Evolutionary conservation across 768 basidiomycete species (phyloP), one percentile per base, ranked within the genome.

Genomic region (Termitomyces titanicus): DNA sequence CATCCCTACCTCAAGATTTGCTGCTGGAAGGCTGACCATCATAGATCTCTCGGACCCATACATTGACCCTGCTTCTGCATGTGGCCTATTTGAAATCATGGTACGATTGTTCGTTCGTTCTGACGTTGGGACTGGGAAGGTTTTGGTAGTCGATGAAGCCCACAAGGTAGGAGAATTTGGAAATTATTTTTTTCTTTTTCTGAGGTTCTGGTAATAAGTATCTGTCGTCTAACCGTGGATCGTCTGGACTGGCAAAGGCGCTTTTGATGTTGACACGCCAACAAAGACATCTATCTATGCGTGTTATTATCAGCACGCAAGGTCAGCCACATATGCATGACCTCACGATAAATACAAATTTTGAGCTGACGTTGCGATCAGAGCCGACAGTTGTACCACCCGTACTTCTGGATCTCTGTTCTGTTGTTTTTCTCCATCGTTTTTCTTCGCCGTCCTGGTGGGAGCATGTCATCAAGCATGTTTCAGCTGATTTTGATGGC

Each of bases 371-470:
- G 27, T 11, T n/a, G 15, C 12, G 3, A 13, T 42, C 15, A 89
- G 85, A 90, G 56, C 89, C 89, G 0, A 89, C 86, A 0, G 82
- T 88, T 5, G 79, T 89, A 1, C 87, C 88, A 3, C 76, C 85
- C 0, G 81, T 84, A 0, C 68, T 90, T 3, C 70, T 90, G 1
- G 88, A 88, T 55, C 72, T 89, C 1, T 88, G 86, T 51, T 80
- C 80, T 1, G 71, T 88, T 0, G 68, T 81, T 0, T 79, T 90
- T n/a, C 59, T 89, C 2, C 88, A 89, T 58, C 75, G 88, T 1
- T 90, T 90, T 65, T 87, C 87, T 0, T 89, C 89, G 0, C 85
- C 85, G 0, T 75, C 84, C 2, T 89, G 88, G 88, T 87, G 86
- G 83, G 76, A 83, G 0, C 86, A 89, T 59, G 64, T 90, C 0